A percentile compares a stretch with the other conserved stretches of the same genome.
These are phyloP conservation scores for Hippophae tibetana DNA, from an alignment of 306 rosid genomes.

Conservation along the genomic window DNA sequence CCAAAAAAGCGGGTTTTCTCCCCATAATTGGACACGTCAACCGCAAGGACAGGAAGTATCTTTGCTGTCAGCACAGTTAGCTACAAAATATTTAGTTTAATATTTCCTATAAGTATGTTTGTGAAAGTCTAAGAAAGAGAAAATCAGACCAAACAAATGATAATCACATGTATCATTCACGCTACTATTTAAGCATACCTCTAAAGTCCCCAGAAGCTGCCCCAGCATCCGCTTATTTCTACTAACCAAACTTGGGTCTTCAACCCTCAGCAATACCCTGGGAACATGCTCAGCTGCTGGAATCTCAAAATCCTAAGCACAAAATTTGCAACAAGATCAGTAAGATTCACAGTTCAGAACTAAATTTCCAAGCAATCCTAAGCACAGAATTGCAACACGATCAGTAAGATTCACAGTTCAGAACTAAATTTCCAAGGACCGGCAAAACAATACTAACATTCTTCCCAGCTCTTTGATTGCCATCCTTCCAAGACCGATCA, in stretches of 20 bases:
- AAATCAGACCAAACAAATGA: no score
- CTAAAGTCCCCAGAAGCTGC: conserved; percentile 87
- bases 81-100: no score
- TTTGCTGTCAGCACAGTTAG: no score
- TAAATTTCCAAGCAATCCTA: conserved; percentile 31
- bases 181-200: conserved; percentile 40
- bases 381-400: conserved; percentile 7
- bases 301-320: conserved; percentile 54
- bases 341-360: conserved; percentile 7
- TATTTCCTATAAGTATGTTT: no score
- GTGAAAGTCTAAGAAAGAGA: no score
- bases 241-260: conserved; percentile 85
- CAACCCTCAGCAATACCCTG: conserved; percentile 77
- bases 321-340: conserved; percentile 1
- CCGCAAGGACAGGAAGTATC: no score
- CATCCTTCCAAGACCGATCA: conserved; percentile 52
- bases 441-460: conserved; percentile 28
- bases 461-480: conserved; percentile 37
- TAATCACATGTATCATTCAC: background rate
- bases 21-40: no score
- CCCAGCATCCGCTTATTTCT: conserved; percentile 95
- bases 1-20: no score
- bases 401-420: conserved; percentile 7
- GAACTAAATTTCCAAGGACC: conserved; percentile 8
- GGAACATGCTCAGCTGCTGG: conserved; percentile 60